Percentiles rank a stretch among this genome's conserved stretches.
These are phyloP conservation scores for Aspergillus ustus DNA, from an alignment of 2,329 filamentous ascomycete species.

Conservation along the genomic window DNA sequence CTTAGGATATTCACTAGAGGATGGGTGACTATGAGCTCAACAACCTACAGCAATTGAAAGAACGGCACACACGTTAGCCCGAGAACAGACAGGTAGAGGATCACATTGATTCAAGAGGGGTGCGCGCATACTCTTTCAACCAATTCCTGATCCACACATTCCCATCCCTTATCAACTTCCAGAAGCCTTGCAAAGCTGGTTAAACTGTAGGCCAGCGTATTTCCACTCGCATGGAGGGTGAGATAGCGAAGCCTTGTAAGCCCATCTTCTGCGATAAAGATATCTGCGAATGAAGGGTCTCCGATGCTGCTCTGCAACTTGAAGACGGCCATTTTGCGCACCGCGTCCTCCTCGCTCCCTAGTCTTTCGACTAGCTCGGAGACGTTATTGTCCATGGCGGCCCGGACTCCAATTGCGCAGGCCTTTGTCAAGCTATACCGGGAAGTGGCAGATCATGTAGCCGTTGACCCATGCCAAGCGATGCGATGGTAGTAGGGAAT, in stretches of 20 bases:
- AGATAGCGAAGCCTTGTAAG: constrained; percentile 79
- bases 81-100: no score
- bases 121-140: constrained; percentile 60
- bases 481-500: background rate
- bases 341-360: constrained; percentile 75
- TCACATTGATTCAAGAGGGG: no score
- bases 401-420: background rate
- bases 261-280: constrained; percentile 90
- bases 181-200: constrained; percentile 85
- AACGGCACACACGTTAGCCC: background rate
- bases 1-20: constrained; percentile 96
- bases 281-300: constrained; percentile 93
- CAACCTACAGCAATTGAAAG: constrained; percentile 59
- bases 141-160: constrained; percentile 60
- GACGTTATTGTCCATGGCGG: constrained; percentile 58
- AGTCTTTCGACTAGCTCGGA: constrained; percentile 63
- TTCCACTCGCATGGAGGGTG: constrained; percentile 83
- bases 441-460: background rate
- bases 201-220: constrained; percentile 93
- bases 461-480: background rate
- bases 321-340: constrained; percentile 98
- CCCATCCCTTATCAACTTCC: constrained; percentile 98
- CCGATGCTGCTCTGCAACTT: constrained; percentile 95
- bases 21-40: constrained; percentile 91
- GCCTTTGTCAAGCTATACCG: background rate